Evolutionary conservation across 345 rosid genomes (phyloP), one percentile per base, ranked within the genome.

Genomic region (Populus nigra): DNA sequence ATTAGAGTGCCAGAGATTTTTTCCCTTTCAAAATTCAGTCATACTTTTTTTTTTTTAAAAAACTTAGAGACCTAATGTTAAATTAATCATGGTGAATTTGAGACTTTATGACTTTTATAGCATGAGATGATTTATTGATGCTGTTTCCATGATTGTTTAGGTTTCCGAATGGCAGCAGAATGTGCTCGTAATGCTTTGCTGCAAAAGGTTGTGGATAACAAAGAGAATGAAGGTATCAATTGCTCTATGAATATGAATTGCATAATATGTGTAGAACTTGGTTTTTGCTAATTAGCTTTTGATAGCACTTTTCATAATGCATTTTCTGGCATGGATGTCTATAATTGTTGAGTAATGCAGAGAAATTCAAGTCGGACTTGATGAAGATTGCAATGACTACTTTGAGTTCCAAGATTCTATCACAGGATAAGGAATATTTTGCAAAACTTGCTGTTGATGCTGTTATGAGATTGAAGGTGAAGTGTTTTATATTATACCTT

Each of bases 301-400:
- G 7, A 38, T 38, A 38, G 41, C 2, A 8, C 9, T 38, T 45
- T 45, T 45, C 17, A 45, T 45, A 45, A 41, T 41, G 50, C 17
- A 13, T 45, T 45, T 12, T 45, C 50, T 45, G 50, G 5, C 17
- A 45, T 45, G 13, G 50, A 45, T 45, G 50, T 45, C 50, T 45
- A 45, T 45, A 45, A 70, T 57, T 68, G 71, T 57, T 68, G 71
- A 63, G 73, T 83, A 69, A 77, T 90, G 91, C 89, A 95, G 99
- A 90, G 81, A 93, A 85, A 84, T 95, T 95, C 83, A 86, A 85
- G 86, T 84, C 88, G 15, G 99, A 95, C 86, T 83, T 95, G 83
- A 82, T 90, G 91, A 95, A 92, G 86, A 95, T 95, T 82, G 98
- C 98, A 0, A 93, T 78, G 96, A 95, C 99, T 45, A 95, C 98